Percentiles rank a stretch among this genome's conserved stretches.
These are phyloP conservation scores for Amoebophrya sp. DNA, from an alignment of 169 alveolate genomes.

Conservation along the genomic window DNA sequence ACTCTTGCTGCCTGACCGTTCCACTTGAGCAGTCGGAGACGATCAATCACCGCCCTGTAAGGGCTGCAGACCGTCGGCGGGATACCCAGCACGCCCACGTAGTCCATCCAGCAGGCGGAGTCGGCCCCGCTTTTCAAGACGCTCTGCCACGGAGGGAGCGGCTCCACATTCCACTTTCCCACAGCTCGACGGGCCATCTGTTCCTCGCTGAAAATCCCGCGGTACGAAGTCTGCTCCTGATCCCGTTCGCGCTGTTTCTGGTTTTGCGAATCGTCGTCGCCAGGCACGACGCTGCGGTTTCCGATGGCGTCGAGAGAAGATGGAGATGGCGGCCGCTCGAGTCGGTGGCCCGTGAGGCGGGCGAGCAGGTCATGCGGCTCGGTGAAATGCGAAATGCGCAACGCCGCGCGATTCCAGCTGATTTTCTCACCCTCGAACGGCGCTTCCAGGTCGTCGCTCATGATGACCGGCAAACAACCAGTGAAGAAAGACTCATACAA, in stretches of 20 bases:
- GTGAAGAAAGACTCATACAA: slow-evolving; percentile 15
- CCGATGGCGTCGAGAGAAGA: not conserved
- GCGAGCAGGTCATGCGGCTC: not conserved
- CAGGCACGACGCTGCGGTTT: not conserved
- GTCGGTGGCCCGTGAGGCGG: not conserved
- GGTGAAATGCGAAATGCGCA: not conserved
- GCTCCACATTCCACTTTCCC: not conserved
- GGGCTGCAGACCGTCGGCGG: not conserved
- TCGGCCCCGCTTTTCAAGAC: not conserved
- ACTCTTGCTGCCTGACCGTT: no score
- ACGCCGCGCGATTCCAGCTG: not conserved
- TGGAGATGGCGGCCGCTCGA: not conserved
- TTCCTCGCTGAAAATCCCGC: not conserved
- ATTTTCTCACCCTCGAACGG: not conserved
- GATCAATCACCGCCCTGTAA: not conserved
- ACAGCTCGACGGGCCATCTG: not conserved
- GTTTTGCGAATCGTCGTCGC: not conserved
- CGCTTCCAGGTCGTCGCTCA: slow-evolving; percentile 23
- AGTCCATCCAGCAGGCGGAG: not conserved
- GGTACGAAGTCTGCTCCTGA: not conserved
- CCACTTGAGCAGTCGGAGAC: no score
- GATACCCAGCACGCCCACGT: not conserved
- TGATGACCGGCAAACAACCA: slow-evolving; percentile 30
- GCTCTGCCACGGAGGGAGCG: not conserved
- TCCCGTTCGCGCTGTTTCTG: not conserved